Evolutionary conservation across 106 monocot species (phyloP).

Genomic region (Posidonia australis): DNA sequence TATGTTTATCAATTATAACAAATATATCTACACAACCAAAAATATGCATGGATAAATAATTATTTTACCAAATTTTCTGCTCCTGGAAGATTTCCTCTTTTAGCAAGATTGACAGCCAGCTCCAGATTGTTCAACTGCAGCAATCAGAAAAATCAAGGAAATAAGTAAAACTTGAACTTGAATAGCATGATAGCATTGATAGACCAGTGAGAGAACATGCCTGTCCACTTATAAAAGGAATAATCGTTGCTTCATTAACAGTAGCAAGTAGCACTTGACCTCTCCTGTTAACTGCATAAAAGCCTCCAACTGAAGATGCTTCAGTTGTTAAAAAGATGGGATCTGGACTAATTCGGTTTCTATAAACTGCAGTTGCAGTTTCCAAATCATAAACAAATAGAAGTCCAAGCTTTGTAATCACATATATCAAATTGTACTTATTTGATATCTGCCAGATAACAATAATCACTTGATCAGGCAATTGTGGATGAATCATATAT

Average conservation of each 20-base stretch:
- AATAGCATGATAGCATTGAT: background rate
- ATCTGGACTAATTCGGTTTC: constrained; percentile 95
- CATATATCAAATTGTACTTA: constrained; percentile 79
- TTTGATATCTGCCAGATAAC: constrained; percentile 63
- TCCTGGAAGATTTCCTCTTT: constrained; percentile 94
- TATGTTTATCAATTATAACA: no score
- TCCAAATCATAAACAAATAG: constrained; percentile 97
- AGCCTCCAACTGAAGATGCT: constrained; percentile 71
- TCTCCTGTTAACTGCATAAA: constrained; percentile 86
- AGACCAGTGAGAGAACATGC: constrained; percentile 22
- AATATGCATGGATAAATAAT: background rate
- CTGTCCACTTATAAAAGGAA: constrained; percentile 87
- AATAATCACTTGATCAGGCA: constrained; percentile 5
- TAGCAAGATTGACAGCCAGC: constrained; percentile 94
- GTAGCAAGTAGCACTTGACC: constrained; percentile 96
- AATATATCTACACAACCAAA: background rate
- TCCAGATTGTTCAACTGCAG: constrained; percentile 89
- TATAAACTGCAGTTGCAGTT: constrained; percentile 81
- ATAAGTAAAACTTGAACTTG: background rate
- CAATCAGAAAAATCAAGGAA: constrained; percentile 1
- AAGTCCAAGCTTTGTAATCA: constrained; percentile 93
- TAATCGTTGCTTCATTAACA: constrained; percentile 89
- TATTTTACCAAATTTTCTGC: constrained; percentile 56
- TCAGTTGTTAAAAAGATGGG: constrained; percentile 92
- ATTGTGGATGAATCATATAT: background rate